Evolutionary conservation across 441 rosid genomes (phyloP), one percentile per base, ranked within the genome.

Genomic region (Gossypium schwendimanii): DNA sequence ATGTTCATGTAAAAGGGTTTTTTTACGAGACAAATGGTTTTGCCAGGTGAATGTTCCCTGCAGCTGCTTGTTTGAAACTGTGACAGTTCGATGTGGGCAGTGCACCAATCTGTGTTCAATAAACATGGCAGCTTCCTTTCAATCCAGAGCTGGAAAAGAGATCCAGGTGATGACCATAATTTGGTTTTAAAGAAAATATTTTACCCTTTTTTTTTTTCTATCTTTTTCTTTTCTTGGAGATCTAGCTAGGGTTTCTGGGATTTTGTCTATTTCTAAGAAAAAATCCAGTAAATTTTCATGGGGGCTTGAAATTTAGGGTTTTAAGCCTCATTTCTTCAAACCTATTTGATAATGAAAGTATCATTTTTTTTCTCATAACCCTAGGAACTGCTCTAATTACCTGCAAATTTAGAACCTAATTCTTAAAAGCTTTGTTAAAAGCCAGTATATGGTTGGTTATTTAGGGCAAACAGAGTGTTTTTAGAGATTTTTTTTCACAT

Each of bases 11-110:
- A 33, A 61, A 33, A 8, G 60, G 18, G 10, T 14, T n/a, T 20
- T 36, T 57, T 18, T 33, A 21, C 23, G 39, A 33, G 39, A 33
- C 6, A 33, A 31, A 9, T 71, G 67, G 26, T 61, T 59, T 71
- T 50, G 45, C 18, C 69, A 72, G 75, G 75, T 72, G 55, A 61
- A 63, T 47, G 50, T 72, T 61, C 75, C 75, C 47, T 60, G 63
- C 67, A 60, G 3, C 33, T 60, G 47, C 58, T 59, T 72, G 75
- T 59, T 24, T 18, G 68, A 72, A 45, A 49, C 68, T 0, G 45
- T 72, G 28, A 72, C 60, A 1, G 67, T 72, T 33, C 75, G 68
- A 31, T 72, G 75, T 17, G 66, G 47, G 17, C 58, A 72, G 18
- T 72, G 75, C 75, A 45, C 55, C 58, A 60, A 72, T 72, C 47